These are phyloP conservation scores for Ottelia alismoides DNA, from an alignment of 106 monocot genomes.

Conservation along the genomic window DNA sequence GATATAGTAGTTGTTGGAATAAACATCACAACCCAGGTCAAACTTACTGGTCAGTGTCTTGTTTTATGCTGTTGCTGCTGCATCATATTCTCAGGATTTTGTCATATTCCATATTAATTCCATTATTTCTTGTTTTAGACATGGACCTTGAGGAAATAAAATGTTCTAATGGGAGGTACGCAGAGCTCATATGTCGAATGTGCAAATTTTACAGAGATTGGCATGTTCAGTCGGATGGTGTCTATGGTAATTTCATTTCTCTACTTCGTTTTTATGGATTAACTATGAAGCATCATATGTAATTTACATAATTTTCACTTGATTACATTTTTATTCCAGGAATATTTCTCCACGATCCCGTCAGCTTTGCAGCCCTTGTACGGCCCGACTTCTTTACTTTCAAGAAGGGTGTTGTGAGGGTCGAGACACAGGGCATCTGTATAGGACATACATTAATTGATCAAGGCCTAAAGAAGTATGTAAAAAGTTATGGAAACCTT, in stretches of 20 bases:
- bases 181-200: constrained; percentile 48
- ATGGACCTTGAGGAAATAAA: constrained; percentile 52
- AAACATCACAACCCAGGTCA: constrained; percentile 92
- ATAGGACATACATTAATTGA: constrained; percentile 87
- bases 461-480: constrained; percentile 82
- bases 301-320: too few relatives aligned
- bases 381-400: constrained; percentile 80
- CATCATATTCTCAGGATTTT: background rate
- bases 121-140: constrained; percentile 58
- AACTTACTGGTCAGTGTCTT: constrained; percentile 38
- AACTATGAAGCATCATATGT: too few relatives aligned
- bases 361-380: constrained; percentile 62
- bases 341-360: constrained; percentile 91
- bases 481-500: too few relatives aligned
- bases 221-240: constrained; percentile 83
- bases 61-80: background rate
- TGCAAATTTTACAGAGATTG: constrained; percentile 88
- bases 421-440: constrained; percentile 93
- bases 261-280: too few relatives aligned
- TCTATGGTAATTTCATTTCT: constrained; percentile 58
- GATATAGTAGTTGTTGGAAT: constrained; percentile 28
- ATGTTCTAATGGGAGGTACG: constrained; percentile 53
- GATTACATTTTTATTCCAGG: too few relatives aligned
- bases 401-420: constrained; percentile 87
- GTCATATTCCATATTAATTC: too few relatives aligned